Conservation (phyloP, 352 stramenopile species). For the Phytophthora litchii region DNA sequence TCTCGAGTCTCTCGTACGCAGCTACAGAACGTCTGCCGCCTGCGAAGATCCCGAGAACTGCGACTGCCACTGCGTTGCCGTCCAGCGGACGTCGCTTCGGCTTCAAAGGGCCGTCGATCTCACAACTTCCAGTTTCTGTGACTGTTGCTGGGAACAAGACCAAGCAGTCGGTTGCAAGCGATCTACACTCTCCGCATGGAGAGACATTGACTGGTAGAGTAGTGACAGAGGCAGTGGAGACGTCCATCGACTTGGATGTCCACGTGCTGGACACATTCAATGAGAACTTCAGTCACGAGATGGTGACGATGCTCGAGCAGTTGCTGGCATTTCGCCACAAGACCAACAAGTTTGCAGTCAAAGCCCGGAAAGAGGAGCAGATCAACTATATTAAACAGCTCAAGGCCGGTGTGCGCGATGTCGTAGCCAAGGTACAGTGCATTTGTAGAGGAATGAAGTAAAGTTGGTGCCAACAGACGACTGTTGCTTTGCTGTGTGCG, state of each 20-base stretch:
- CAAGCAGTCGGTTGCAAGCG: constrained; percentile 1
- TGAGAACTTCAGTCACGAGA: constrained; percentile 41
- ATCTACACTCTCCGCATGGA: background rate
- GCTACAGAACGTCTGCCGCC: constrained; percentile 19
- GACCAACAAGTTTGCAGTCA: constrained; percentile 73
- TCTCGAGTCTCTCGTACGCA: constrained; percentile 27
- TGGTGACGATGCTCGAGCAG: constrained; percentile 47
- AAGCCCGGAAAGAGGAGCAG: constrained; percentile 64
- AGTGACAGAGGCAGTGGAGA: background rate
- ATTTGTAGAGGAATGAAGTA: background rate
- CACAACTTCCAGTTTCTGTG: constrained; percentile 22
- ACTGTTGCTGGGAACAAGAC: constrained; percentile 6
- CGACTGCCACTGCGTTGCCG: constrained; percentile 7
- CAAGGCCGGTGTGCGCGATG: constrained; percentile 43
- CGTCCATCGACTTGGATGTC: constrained; percentile 18
- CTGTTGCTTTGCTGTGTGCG: constrained; percentile 3
- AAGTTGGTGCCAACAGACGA: background rate
- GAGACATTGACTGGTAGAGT: background rate
- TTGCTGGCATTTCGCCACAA: constrained; percentile 63
- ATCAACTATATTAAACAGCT: constrained; percentile 61
- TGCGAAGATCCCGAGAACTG: constrained; percentile 26
- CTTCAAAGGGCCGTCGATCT: constrained; percentile 45
- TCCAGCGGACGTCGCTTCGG: constrained; percentile 38
- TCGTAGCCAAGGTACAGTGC: constrained; percentile 41
- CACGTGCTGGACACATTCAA: constrained; percentile 45